phyloP scores from a whole-genome alignment of 2,329 filamentous ascomycete genomes.

The Neofusicoccum umdonicola region DNA sequence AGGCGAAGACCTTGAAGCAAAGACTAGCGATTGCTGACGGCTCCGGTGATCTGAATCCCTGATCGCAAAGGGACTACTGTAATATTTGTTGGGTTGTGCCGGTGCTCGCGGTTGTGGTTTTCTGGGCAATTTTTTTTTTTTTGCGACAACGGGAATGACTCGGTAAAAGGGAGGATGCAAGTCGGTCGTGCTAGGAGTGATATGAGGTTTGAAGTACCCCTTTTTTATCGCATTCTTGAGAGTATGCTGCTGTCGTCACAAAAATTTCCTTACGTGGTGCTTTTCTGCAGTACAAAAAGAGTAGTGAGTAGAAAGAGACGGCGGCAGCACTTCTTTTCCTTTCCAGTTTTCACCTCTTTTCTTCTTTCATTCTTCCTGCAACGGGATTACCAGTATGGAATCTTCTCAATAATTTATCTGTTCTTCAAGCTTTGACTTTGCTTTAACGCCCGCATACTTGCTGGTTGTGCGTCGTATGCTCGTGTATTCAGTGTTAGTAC shows the following conservation, averaged over 20 bases:
- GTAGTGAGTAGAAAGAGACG: background rate
- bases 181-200: background rate
- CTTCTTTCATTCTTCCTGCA: no score
- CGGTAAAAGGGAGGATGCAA: background rate
- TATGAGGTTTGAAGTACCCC: background rate
- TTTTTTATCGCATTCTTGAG: background rate
- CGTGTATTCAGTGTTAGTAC: no score
- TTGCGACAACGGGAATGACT: background rate
- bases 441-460: no score
- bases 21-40: conserved; percentile 50
- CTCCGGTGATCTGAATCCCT: conserved; percentile 8
- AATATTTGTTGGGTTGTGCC: background rate
- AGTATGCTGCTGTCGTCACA: background rate
- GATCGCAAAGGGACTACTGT: background rate
- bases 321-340: background rate
- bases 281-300: background rate
- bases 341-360: no score
- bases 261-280: background rate
- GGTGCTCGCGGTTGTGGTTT: background rate
- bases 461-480: no score
- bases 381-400: no score
- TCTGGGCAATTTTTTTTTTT: background rate
- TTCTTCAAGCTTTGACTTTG: no score
- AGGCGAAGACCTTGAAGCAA: conserved; percentile 52
- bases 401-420: no score